These are phyloP conservation scores for Venturia asperata DNA, from an alignment of 2,329 filamentous ascomycete species.

Conservation along the genomic window DNA sequence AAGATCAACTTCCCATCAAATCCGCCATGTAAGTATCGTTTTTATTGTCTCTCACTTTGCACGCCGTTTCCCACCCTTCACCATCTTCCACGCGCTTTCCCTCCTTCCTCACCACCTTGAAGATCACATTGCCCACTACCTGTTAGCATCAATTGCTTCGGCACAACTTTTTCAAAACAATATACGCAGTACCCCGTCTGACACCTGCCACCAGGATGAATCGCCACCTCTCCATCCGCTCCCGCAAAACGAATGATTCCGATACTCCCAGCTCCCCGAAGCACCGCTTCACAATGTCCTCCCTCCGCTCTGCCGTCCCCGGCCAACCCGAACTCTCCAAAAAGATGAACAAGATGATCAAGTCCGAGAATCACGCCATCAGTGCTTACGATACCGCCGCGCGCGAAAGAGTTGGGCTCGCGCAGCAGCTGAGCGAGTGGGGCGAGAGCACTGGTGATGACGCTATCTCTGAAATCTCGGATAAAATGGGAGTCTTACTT, in stretches of 20 bases:
- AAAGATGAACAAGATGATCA: conserved; percentile 86
- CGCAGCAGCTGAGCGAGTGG: conserved; percentile 91
- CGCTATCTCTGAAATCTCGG: conserved; percentile 77
- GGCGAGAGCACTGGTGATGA: conserved; percentile 87
- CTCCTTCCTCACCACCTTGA: neutral
- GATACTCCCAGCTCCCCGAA: conserved; percentile 35
- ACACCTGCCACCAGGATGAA: conserved; percentile 47
- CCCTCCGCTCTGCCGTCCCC: conserved; percentile 63
- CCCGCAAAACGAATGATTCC: conserved; percentile 47
- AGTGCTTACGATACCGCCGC: conserved; percentile 76
- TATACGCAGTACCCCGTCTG: neutral
- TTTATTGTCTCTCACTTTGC: neutral
- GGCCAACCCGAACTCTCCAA: conserved; percentile 83
- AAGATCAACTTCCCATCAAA: neutral
- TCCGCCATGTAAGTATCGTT: conserved; percentile 2
- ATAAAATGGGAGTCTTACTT: conserved; percentile 90
- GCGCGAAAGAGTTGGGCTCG: conserved; percentile 76
- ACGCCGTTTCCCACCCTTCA: neutral
- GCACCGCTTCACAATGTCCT: conserved; percentile 77
- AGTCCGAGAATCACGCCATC: conserved; percentile 86
- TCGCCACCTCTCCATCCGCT: conserved; percentile 66
- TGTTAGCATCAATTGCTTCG: neutral
- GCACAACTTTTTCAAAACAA: neutral
- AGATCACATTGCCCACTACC: neutral
- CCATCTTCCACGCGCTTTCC: neutral